Conservation (phyloP, 2,329 filamentous ascomycete species). For the Bisporella sp. region DNA sequence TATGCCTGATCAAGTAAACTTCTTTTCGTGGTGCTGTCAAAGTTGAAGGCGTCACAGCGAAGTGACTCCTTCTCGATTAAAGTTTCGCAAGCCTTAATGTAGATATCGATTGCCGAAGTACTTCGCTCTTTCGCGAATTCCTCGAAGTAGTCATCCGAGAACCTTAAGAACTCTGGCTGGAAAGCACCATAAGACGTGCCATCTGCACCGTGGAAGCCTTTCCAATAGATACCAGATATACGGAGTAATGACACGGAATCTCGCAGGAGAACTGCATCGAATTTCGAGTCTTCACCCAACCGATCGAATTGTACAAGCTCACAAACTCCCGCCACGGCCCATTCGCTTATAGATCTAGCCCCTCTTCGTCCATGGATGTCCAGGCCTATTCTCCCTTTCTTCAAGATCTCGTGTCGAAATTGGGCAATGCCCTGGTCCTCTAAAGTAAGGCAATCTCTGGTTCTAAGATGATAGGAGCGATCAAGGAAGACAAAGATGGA, state of each 20-base stretch:
- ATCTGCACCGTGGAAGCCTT: conserved; percentile 14
- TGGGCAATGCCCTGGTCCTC: conserved; percentile 73
- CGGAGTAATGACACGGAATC: conserved; percentile 78
- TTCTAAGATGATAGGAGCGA: conserved; percentile 75
- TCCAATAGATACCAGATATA: conserved; percentile 74
- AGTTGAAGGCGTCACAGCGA: conserved; percentile 72
- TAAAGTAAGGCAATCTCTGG: conserved; percentile 62
- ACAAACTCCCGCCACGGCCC: conserved; percentile 56
- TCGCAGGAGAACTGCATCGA: conserved; percentile 60
- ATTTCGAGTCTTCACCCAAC: conserved; percentile 41
- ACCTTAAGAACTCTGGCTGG: conserved; percentile 64
- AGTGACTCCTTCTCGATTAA: conserved; percentile 67
- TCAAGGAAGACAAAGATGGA: conserved; percentile 94
- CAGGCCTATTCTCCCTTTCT: conserved; percentile 12
- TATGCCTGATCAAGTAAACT: conserved; percentile 70
- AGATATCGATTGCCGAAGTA: conserved; percentile 58
- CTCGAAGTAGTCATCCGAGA: conserved; percentile 61
- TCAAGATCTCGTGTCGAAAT: conserved; percentile 57
- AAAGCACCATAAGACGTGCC: conserved; percentile 42
- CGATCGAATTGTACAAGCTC: conserved; percentile 70
- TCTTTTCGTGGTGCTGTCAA: conserved; percentile 77
- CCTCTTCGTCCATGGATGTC: conserved; percentile 18
- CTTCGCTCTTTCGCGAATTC: conserved; percentile 64
- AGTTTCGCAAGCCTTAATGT: conserved; percentile 62
- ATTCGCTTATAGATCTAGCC: conserved; percentile 29